A percentile compares a stretch with the other conserved stretches of the same genome.
These are phyloP conservation scores for Cicer cuneatum DNA, from an alignment of 306 rosid genomes.

Conservation along the genomic window DNA sequence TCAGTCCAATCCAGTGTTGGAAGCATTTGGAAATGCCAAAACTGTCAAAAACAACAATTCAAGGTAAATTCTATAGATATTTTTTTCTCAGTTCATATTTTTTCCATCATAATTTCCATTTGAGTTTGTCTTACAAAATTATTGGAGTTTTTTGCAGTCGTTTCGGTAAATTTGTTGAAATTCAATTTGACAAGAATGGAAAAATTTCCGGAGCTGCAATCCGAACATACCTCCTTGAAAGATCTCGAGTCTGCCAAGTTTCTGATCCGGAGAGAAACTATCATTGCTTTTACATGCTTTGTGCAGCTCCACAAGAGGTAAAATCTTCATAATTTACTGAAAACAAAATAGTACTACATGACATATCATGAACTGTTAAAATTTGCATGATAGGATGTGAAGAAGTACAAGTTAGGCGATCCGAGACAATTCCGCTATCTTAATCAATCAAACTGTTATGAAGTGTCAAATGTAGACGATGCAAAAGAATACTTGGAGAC, in stretches of 20 bases:
- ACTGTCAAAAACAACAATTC: constrained; percentile 91
- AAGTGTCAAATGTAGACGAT: constrained; percentile 82
- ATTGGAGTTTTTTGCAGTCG: constrained; percentile 64
- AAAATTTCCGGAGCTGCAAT: constrained; percentile 93
- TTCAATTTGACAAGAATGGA: constrained; percentile 83
- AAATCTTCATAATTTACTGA: constrained; percentile 33
- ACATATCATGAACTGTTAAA: constrained; percentile 36
- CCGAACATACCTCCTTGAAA: constrained; percentile 87
- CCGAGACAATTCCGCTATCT: constrained; percentile 78
- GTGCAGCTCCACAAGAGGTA: constrained; percentile 91
- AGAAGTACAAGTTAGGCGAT: constrained; percentile 73
- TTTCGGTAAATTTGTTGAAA: constrained; percentile 89
- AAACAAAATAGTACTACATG: constrained; percentile 2
- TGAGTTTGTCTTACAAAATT: constrained; percentile 41
- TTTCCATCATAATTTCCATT: constrained; percentile 13
- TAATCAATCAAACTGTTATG: constrained; percentile 78
- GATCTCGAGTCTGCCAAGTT: constrained; percentile 86
- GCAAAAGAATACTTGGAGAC: constrained; percentile 87
- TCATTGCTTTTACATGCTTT: constrained; percentile 94
- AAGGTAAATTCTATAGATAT: constrained; percentile 55
- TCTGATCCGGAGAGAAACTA: constrained; percentile 93
- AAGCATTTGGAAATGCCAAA: constrained; percentile 93
- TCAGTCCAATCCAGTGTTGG: constrained; percentile 92
- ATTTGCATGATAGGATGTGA: constrained; percentile 61
- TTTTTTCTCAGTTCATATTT: constrained; percentile 22